A percentile compares a stretch with the other conserved stretches of the same genome.
Conservation (phyloP, 108 stramenopile species). For the Poteriospumella lacustris region DNA sequence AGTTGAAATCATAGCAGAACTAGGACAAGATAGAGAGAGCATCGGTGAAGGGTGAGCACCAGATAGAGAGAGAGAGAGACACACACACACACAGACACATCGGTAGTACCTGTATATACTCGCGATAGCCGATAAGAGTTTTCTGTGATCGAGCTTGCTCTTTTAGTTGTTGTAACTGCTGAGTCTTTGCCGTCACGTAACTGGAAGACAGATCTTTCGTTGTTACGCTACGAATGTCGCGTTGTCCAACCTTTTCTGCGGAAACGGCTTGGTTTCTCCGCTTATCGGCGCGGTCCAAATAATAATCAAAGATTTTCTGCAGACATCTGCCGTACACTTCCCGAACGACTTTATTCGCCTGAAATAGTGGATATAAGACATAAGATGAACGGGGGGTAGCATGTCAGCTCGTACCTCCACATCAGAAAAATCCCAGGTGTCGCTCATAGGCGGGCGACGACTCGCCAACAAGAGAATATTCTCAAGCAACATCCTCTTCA, state of each 20-base stretch:
- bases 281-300: neutral
- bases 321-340: neutral
- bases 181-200: neutral
- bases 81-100: neutral
- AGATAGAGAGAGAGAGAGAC: neutral
- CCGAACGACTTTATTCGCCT: neutral
- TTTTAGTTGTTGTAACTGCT: neutral
- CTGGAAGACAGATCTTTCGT: neutral
- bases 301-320: slow-evolving; percentile 12
- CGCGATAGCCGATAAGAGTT: neutral
- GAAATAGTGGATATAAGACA: neutral
- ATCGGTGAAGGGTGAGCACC: neutral
- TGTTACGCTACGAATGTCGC: neutral
- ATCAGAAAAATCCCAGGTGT: neutral
- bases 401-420: neutral
- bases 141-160: neutral
- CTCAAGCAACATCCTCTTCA: slow-evolving; percentile 11
- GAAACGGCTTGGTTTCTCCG: neutral
- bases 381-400: neutral
- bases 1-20: slow-evolving; percentile 25
- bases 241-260: neutral
- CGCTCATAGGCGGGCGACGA: neutral
- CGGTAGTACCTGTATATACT: neutral
- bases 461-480: slow-evolving; percentile 15
- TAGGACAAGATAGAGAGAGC: neutral